Conservation (phyloP, 2,329 filamentous ascomycete genomes). For the Cladophialophora exuberans region DNA sequence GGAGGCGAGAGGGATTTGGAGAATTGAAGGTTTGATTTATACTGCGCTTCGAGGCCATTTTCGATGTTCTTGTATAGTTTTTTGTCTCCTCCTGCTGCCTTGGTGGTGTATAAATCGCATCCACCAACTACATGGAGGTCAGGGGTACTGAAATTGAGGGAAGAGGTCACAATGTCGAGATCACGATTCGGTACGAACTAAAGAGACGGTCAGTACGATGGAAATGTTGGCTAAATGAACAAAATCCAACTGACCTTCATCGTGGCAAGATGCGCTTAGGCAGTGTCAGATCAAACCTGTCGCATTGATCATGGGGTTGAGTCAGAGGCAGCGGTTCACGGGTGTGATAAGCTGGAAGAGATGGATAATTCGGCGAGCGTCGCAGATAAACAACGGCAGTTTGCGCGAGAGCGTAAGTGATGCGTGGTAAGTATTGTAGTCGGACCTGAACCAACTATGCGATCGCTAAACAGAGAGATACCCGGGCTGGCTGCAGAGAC, state of each 20-base stretch:
- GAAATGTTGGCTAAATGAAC: not conserved
- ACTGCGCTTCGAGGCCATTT: conserved; percentile 84
- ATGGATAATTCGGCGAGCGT: not conserved
- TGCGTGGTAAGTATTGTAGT: conserved; percentile 3
- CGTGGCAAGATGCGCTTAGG: conserved; percentile 12
- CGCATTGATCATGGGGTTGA: conserved; percentile 4
- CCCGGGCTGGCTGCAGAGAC: conserved; percentile 51
- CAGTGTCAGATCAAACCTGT: conserved; percentile 8
- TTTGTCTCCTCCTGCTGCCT: conserved; percentile 92
- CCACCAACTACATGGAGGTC: conserved; percentile 91
- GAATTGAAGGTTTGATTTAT: conserved; percentile 83
- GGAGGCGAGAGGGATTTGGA: conserved; percentile 87
- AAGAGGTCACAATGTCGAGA: conserved; percentile 87
- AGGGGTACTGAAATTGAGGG: conserved; percentile 92
- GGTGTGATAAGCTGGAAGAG: not conserved
- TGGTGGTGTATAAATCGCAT: conserved; percentile 96
- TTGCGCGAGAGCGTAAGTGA: conserved; percentile 4
- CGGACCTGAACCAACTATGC: conserved; percentile 40
- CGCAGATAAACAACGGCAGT: not conserved
- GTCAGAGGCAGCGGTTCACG: not conserved
- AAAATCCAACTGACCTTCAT: conserved; percentile 35
- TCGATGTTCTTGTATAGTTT: conserved; percentile 97
- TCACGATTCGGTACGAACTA: conserved; percentile 91
- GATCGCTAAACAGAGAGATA: conserved; percentile 48
- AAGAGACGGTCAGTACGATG: conserved; percentile 33